Base-by-base conservation (phyloP, 805 yeast species). In the Metschnikowia orientalis region DNA sequence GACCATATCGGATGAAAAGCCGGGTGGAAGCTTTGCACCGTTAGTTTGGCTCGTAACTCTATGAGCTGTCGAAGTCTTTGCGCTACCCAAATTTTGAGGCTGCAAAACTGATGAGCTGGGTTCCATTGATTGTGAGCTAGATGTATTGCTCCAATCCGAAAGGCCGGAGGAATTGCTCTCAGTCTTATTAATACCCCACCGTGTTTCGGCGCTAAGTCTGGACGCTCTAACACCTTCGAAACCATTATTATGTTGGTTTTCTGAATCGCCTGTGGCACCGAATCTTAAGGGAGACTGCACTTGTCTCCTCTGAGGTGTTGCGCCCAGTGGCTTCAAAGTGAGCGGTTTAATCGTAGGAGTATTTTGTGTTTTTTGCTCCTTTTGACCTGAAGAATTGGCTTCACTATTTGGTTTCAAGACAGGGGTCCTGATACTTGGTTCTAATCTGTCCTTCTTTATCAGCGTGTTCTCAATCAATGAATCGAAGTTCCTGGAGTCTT, bases 21-120 rank as follows among this genome's bases (percentile, higher is more conserved):
- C 67, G 0, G 67, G 67, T 1, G 67, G 67, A 23, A 44, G 51
- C 17, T 44, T 53, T 7, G 45, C n/a, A n/a, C n/a, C n/a, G n/a
- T n/a, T n/a, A n/a, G n/a, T n/a, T n/a, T n/a, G n/a, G n/a, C n/a
- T n/a, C n/a, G n/a, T n/a, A n/a, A n/a, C n/a, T n/a, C n/a, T n/a
- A n/a, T n/a, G n/a, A n/a, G n/a, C n/a, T n/a, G n/a, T n/a, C n/a
- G n/a, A n/a, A n/a, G n/a, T n/a, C n/a, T n/a, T n/a, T n/a, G n/a
- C n/a, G n/a, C n/a, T n/a, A n/a, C n/a, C n/a, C n/a, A 24, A 27
- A 16, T 30, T 24, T 25, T 25, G 23, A 19, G 33, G 31, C 15
- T 24, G 17, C 24, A 20, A 18, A 9, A 30, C 9, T 18, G 21
- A 8, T 11, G 28, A 23, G 20, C 21, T 32, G n/a, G 28, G 26